phyloP scores from a whole-genome alignment of 441 rosid species.

The Dalechampia spathulata region DNA sequence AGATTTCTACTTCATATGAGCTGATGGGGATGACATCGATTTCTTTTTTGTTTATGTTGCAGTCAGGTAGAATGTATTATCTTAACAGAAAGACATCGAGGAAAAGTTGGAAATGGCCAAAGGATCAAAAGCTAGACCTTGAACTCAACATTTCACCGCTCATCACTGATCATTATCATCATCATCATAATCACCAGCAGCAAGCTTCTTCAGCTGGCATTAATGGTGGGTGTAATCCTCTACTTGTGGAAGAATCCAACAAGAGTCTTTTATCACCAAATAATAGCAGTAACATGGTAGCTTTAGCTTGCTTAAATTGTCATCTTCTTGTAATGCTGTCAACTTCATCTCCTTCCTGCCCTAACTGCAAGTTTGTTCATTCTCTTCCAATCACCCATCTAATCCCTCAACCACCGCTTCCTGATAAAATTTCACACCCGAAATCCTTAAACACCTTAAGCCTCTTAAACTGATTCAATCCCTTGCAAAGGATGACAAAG shows the following conservation, averaged over 20 bases:
- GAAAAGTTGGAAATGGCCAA: constrained; percentile 40
- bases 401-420: constrained; percentile 17
- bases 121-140: constrained; percentile 36
- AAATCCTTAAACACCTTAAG: constrained; percentile 29
- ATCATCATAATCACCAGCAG: not conserved
- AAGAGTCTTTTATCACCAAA: constrained; percentile 5
- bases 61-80: constrained; percentile 48
- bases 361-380: constrained; percentile 48
- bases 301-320: constrained; percentile 44
- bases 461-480: constrained; percentile 29
- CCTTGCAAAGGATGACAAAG: not conserved
- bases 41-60: no score
- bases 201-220: not conserved
- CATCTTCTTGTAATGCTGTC: constrained; percentile 52
- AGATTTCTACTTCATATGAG: no score
- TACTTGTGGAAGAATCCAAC: constrained; percentile 7
- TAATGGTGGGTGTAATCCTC: not conserved
- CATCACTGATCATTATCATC: not conserved
- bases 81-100: constrained; percentile 36
- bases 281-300: constrained; percentile 33
- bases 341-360: constrained; percentile 44
- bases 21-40: no score
- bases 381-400: constrained; percentile 29
- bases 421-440: constrained; percentile 12
- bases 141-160: constrained; percentile 34